Base-by-base conservation (phyloP, 805 yeast species). In the Yarrowia sp. region DNA sequence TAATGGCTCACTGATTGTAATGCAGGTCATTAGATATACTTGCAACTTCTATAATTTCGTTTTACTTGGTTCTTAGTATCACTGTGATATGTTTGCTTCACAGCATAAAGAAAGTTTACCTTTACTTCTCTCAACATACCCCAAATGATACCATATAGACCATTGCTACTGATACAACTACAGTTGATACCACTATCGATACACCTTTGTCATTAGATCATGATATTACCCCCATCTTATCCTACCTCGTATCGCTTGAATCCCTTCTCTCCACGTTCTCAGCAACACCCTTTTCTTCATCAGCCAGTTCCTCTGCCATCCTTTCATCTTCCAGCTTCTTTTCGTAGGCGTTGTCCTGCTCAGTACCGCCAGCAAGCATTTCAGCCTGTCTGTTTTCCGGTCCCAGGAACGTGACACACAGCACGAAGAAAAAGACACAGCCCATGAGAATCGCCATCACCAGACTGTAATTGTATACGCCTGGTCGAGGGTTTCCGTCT, bases 361-460 rank as follows among this genome's bases (percentile, higher is more conserved):
- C 22, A 15, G 40, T 8, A 11, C 43, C 43, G 16, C 58, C 58
- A 8, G 58, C 2, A 11, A 53, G 5, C 58, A 53, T 53, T n/a
- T 53, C 58, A 7, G 58, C 58, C n/a, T 38, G 43, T 53, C 59
- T 40, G 35, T 40, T 53, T 40, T 53, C 59, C 3, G 59, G 59
- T 3, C 59, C 59, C 19, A 53, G 59, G 12, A 53, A 53, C 32
- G 45, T 40, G 8, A 53, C 59, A 3, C 58, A 53, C 8, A 53
- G 59, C 12, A 53, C 45, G 15, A 40, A 40, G 19, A 53, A 53
- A 10, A 53, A 53, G 9, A 53, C 59, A 40, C 59, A 53, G 19
- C 59, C 59, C 59, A 53, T 53, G 16, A 53, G 42, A 15, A 53
- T 53, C 2, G 59, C 59, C 59, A 53, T 53, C 8, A 53, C 59